Conservation (phyloP, 257 asterid species). For the Capsicum baccatum region DNA sequence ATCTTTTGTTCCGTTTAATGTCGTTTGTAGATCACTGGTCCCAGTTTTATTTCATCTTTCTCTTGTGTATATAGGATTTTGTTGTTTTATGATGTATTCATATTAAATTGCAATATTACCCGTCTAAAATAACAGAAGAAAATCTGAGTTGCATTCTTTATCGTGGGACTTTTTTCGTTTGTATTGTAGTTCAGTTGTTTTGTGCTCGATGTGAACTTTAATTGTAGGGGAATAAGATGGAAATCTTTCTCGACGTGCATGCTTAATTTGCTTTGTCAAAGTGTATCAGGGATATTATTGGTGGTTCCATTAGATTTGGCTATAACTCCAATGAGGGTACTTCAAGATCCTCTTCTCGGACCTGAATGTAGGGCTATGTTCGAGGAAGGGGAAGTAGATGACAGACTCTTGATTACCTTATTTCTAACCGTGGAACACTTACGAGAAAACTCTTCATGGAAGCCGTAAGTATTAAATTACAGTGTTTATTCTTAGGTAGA, state of each 20-base stretch:
- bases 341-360: slow-evolving; percentile 86
- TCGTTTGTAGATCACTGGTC: neutral
- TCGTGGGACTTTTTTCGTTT: neutral
- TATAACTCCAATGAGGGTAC: slow-evolving; percentile 92
- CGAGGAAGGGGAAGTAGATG: slow-evolving; percentile 83
- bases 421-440: slow-evolving; percentile 82
- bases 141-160: neutral
- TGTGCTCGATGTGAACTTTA: neutral
- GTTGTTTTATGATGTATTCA: neutral
- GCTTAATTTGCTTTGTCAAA: neutral
- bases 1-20: neutral
- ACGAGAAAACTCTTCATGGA: slow-evolving; percentile 80
- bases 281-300: slow-evolving; percentile 57
- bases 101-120: neutral
- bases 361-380: slow-evolving; percentile 83
- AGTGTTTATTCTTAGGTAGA: neutral
- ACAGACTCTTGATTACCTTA: slow-evolving; percentile 77
- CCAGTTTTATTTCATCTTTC: neutral
- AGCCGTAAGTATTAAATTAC: slow-evolving; percentile 65
- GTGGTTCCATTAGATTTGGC: slow-evolving; percentile 89
- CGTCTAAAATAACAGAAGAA: neutral
- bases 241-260: neutral
- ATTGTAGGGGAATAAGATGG: neutral
- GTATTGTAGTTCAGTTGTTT: neutral
- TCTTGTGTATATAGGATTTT: neutral